Evolutionary conservation across 441 rosid species (phyloP), one percentile per base, ranked within the genome.

Genomic region (Corymbia calophylla): DNA sequence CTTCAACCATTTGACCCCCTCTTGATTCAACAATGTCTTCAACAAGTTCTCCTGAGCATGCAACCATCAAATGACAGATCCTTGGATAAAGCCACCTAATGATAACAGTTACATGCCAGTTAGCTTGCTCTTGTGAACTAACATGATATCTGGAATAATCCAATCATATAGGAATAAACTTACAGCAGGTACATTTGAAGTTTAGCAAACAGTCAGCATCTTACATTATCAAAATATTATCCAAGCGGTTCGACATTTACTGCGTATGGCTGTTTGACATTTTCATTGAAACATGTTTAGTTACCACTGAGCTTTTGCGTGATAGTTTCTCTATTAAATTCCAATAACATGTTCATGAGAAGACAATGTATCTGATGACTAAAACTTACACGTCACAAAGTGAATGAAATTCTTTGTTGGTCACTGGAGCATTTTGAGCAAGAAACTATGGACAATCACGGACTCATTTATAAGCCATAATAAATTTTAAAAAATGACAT

Each of bases 11-110:
- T 39, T 39, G 44, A 39, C 44, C 44, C 44, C 44, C 44, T 39
- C 44, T 39, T 39, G 44, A 39, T 39, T 39, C 44, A 39, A 39
- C 44, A 39, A 39, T 39, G 44, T 39, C 44, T 39, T 39, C 44
- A 39, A 39, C 6, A 39, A 39, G 44, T 39, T 39, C 44, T 39
- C 44, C 44, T 39, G 44, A 39, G 44, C 44, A 39, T 39, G 44
- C 44, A 39, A 39, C 44, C 44, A 39, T 39, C 6, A 39, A 39
- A 39, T 39, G 44, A 39, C 44, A 39, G 44, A 39, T 39, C 44
- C 44, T 39, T 39, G 44, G 44, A 39, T 39, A 39, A 39, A 91
- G 99, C 95, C 89, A 96, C 95, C 99, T 97, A 92, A 92, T 58
- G 64, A 92, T 81, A 86, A 35, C 53, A 92, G 80, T 31, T 47